Evolutionary conservation across 2,329 filamentous ascomycete genomes (phyloP).

Genomic region (Geosmithia putterillii): DNA sequence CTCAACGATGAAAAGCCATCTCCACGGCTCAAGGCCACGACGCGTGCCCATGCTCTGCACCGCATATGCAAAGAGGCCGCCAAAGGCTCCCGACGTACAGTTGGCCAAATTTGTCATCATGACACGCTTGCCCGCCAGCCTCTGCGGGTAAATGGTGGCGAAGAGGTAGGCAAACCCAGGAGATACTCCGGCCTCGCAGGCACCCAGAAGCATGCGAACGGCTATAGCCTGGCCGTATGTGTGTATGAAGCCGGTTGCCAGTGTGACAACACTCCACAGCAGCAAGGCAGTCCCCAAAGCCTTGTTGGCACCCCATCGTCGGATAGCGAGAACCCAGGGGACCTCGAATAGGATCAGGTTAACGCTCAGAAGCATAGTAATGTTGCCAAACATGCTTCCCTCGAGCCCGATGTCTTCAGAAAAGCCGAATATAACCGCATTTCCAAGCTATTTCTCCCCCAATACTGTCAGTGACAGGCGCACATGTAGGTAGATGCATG

Average conservation of each 20-base stretch:
- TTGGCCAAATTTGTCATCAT: slow-evolving; percentile 17
- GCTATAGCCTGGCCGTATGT: slow-evolving; percentile 9
- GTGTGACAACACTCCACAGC: slow-evolving; percentile 12
- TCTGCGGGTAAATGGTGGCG: slow-evolving; percentile 18
- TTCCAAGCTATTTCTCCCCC: slow-evolving; percentile 38
- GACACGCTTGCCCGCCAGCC: slow-evolving; percentile 18
- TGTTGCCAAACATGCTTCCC: slow-evolving; percentile 52
- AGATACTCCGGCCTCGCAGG: slow-evolving; percentile 15
- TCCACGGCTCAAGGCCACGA: slow-evolving; percentile 33
- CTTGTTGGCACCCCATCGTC: slow-evolving; percentile 10
- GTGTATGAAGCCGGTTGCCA: slow-evolving; percentile 10
- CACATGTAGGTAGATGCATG: too few relatives aligned
- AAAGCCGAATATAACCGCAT: slow-evolving; percentile 21
- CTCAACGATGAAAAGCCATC: slow-evolving; percentile 37
- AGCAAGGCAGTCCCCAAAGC: slow-evolving; percentile 12
- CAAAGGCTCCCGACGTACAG: slow-evolving; percentile 15
- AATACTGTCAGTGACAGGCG: slow-evolving; percentile 9
- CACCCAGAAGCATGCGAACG: slow-evolving; percentile 13
- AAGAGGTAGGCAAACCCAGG: slow-evolving; percentile 17
- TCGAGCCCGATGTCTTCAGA: slow-evolving; percentile 40
- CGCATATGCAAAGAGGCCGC: slow-evolving; percentile 14
- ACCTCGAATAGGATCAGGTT: slow-evolving; percentile 43
- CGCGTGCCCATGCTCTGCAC: slow-evolving; percentile 28
- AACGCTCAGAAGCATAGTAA: slow-evolving; percentile 47
- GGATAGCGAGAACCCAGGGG: slow-evolving; percentile 10